Evolutionary conservation across 2,329 filamentous ascomycete genomes (phyloP).

Genomic region (Reticulascus tulasneorum): DNA sequence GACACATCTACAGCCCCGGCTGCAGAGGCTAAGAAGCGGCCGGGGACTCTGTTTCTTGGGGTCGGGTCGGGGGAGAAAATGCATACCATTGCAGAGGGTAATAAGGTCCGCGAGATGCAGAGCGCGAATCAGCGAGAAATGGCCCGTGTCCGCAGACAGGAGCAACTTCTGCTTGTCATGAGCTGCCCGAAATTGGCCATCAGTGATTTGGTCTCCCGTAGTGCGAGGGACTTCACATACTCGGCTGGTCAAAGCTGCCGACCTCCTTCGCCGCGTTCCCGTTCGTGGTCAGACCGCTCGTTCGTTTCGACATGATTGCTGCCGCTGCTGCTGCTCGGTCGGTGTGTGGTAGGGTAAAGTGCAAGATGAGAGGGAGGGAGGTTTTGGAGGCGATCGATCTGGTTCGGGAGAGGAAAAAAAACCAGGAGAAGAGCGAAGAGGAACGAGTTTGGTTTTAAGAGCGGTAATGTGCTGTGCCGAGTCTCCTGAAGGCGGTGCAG

Average conservation of each 20-base stretch:
- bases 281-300: slow-evolving; percentile 42
- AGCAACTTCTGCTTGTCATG: slow-evolving; percentile 74
- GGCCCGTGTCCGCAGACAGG: slow-evolving; percentile 64
- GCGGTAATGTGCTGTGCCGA: background rate
- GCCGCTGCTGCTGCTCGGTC: slow-evolving; percentile 1
- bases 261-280: slow-evolving; percentile 34
- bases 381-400: background rate
- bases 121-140: slow-evolving; percentile 66
- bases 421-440: slow-evolving; percentile 1
- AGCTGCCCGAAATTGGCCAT: slow-evolving; percentile 33
- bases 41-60: background rate
- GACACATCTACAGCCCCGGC: too few relatives aligned
- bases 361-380: background rate
- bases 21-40: too few relatives aligned
- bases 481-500: background rate
- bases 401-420: background rate
- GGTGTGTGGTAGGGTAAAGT: background rate
- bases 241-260: slow-evolving; percentile 22
- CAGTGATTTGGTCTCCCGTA: background rate
- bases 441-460: slow-evolving; percentile 5
- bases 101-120: slow-evolving; percentile 81
- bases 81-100: slow-evolving; percentile 71
- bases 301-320: slow-evolving; percentile 60
- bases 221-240: slow-evolving; percentile 22
- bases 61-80: slow-evolving; percentile 1